Conservation (phyloP, 495 filamentous ascomycete species). For the Lophium mytilinum region DNA sequence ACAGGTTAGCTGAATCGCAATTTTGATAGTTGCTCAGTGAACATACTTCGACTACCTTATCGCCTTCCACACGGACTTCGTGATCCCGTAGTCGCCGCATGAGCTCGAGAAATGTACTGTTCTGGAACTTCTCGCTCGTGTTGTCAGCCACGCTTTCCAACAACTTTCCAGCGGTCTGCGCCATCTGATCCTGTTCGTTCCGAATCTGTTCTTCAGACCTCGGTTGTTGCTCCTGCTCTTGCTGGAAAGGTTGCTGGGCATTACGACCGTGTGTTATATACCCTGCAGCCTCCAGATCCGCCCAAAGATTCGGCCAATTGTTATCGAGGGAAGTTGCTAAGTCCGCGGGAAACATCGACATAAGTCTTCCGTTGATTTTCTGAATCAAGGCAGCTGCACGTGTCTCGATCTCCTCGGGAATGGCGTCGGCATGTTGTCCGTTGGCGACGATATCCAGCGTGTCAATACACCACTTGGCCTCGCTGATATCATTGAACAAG, state of each 20-base stretch:
- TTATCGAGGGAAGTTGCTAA: background rate
- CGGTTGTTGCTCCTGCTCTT: slow-evolving; percentile 15
- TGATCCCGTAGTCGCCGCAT: slow-evolving; percentile 51
- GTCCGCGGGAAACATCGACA: slow-evolving; percentile 17
- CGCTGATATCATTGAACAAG: slow-evolving; percentile 7
- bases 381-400: slow-evolving; percentile 9
- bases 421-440: background rate
- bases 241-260: background rate
- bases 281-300: slow-evolving; percentile 13
- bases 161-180: slow-evolving; percentile 60
- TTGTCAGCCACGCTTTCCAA: slow-evolving; percentile 63
- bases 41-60: slow-evolving; percentile 36
- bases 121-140: slow-evolving; percentile 61
- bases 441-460: slow-evolving; percentile 7
- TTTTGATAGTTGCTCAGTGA: slow-evolving; percentile 2
- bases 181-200: slow-evolving; percentile 62
- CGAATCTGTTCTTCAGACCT: slow-evolving; percentile 19
- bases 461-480: slow-evolving; percentile 15
- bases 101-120: slow-evolving; percentile 67
- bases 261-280: slow-evolving; percentile 1
- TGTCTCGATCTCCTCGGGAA: background rate
- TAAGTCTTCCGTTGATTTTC: slow-evolving; percentile 19
- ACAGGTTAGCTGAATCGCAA: slow-evolving; percentile 5
- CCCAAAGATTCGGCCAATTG: slow-evolving; percentile 7
- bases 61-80: slow-evolving; percentile 34